Percentiles rank a stretch among this genome's conserved stretches.
Evolutionary conservation across 352 stramenopile genomes (phyloP).

Genomic region (Phytophthora chlamydospora): DNA sequence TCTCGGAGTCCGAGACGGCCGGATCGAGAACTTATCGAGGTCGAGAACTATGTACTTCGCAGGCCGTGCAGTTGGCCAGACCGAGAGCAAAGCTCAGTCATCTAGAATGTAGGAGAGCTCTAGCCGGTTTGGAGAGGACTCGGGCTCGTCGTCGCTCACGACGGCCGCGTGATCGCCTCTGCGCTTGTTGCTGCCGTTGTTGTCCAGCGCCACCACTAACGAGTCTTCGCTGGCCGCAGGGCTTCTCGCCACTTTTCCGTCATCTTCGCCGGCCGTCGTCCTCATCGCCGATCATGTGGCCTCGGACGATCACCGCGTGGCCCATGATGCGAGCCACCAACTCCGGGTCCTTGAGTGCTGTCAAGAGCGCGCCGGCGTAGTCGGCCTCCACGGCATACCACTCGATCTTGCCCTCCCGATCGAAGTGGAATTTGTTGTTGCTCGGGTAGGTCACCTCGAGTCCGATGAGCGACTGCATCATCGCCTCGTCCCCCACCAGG

Average conservation of each 20-base stretch:
- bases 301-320: slow-evolving; percentile 38
- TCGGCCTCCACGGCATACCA: slow-evolving; percentile 47
- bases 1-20: no score
- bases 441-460: slow-evolving; percentile 44
- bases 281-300: slow-evolving; percentile 46
- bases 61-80: not conserved
- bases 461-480: slow-evolving; percentile 43
- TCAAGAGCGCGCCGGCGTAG: slow-evolving; percentile 35
- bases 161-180: not conserved
- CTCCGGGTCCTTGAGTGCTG: slow-evolving; percentile 30
- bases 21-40: no score
- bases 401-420: slow-evolving; percentile 40
- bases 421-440: slow-evolving; percentile 51
- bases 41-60: no score
- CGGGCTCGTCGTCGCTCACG: slow-evolving; percentile 15
- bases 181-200: not conserved
- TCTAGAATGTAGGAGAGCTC: slow-evolving; percentile 15
- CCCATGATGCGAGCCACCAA: slow-evolving; percentile 35
- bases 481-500: slow-evolving; percentile 31
- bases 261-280: slow-evolving; percentile 13
- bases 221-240: slow-evolving; percentile 1
- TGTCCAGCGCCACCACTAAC: not conserved
- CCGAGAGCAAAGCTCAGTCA: slow-evolving; percentile 7
- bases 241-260: not conserved
- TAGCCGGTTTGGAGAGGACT: slow-evolving; percentile 9